phyloP scores from a whole-genome alignment of 1,284 basidiomycete species.

The Rhodotorula sp. region DNA sequence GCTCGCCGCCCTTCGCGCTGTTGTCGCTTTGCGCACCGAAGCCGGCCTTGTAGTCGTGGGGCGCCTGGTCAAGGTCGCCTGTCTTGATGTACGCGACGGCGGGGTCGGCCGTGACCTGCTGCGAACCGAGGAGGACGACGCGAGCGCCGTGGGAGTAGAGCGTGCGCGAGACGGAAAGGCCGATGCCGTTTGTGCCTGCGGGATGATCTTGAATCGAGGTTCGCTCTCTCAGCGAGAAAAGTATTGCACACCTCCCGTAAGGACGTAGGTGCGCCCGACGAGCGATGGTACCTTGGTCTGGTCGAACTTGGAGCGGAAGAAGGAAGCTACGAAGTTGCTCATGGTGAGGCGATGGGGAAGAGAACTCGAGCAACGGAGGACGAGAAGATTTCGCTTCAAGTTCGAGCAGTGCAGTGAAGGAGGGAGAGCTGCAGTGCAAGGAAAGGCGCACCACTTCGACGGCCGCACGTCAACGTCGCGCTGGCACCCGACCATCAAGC shows the following conservation, averaged over 20 bases:
- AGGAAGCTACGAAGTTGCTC: conserved; percentile 4
- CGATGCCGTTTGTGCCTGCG: conserved; percentile 36
- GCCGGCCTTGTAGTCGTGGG: conserved; percentile 30
- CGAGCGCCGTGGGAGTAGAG: conserved; percentile 33
- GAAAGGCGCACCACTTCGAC: too few relatives aligned
- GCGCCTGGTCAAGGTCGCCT: conserved; percentile 28
- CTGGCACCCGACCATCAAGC: too few relatives aligned
- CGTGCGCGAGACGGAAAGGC: conserved; percentile 30
- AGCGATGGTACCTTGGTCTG: conserved; percentile 20
- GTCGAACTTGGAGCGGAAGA: too few relatives aligned
- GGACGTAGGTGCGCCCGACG: conserved; percentile 20
- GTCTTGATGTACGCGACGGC: conserved; percentile 39
- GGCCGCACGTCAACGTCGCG: too few relatives aligned
- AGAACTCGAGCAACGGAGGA: too few relatives aligned
- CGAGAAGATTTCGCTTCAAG: too few relatives aligned
- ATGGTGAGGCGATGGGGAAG: too few relatives aligned
- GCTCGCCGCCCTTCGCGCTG: conserved; percentile 8
- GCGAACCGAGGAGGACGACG: conserved; percentile 22
- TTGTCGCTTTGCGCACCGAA: conserved; percentile 18
- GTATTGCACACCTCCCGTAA: conserved; percentile 22
- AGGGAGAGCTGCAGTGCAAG: too few relatives aligned
- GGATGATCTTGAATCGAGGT: too few relatives aligned
- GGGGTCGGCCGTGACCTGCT: conserved; percentile 13
- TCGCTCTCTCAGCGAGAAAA: too few relatives aligned
- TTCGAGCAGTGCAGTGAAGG: too few relatives aligned